Evolutionary conservation across 306 rosid species (phyloP).

Genomic region (Vigna trinervia): DNA sequence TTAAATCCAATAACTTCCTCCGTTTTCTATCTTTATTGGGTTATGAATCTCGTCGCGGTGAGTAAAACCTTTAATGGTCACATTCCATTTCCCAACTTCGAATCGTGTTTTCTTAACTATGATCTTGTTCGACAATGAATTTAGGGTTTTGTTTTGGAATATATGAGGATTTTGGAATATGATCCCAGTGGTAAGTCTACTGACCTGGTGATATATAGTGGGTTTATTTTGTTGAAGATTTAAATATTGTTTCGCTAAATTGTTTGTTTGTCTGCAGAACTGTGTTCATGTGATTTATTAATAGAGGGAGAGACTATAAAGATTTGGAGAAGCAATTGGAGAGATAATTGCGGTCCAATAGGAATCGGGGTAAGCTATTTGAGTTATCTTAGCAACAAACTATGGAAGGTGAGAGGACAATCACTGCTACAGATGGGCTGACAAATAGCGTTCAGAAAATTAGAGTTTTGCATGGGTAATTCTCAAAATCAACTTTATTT

Average conservation of each 20-base stretch:
- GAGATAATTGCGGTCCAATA: conserved; percentile 54
- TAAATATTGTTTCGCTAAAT: conserved; percentile 1
- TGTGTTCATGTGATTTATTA: conserved; percentile 42
- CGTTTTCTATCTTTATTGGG: background rate
- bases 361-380: conserved; percentile 59
- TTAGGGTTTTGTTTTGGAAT: background rate
- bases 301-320: conserved; percentile 56
- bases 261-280: conserved; percentile 39
- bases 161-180: conserved; percentile 10
- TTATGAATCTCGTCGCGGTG: conserved; percentile 51
- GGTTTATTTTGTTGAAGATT: background rate
- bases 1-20: background rate
- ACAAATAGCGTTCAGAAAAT: conserved; percentile 59
- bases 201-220: background rate
- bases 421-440: conserved; percentile 56
- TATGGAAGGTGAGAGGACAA: conserved; percentile 71
- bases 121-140: background rate
- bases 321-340: conserved; percentile 67
- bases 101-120: background rate
- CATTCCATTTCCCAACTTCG: conserved; percentile 12
- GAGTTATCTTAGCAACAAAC: conserved; percentile 50
- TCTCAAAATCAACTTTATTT: conserved; percentile 17
- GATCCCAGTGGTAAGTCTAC: background rate
- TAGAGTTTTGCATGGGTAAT: conserved; percentile 78
- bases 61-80: conserved; percentile 27